Conservation (phyloP, 2,329 filamentous ascomycete genomes). For the Fusarium buharicum region DNA sequence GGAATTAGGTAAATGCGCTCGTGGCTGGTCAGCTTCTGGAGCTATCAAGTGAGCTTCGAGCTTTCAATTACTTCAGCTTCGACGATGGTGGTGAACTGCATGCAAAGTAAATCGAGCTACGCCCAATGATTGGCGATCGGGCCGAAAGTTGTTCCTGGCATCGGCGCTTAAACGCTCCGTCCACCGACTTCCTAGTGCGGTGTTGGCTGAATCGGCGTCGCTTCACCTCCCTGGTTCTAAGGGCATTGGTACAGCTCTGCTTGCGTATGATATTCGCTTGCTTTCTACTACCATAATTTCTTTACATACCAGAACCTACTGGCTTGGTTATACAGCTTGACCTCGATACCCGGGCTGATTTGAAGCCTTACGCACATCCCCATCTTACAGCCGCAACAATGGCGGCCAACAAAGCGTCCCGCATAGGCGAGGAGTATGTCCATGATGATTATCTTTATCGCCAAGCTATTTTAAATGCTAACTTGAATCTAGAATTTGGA, state of each 20-base stretch:
- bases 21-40: slow-evolving; percentile 4
- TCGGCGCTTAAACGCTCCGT: slow-evolving; percentile 41
- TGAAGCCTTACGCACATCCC: slow-evolving; percentile 1
- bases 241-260: slow-evolving; percentile 12
- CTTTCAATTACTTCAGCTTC: slow-evolving; percentile 26
- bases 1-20: slow-evolving; percentile 16
- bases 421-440: slow-evolving; percentile 70
- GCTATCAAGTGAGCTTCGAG: slow-evolving; percentile 24
- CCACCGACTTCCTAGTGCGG: slow-evolving; percentile 39
- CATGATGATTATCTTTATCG: background rate
- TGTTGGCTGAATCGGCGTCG: slow-evolving; percentile 26
- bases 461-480: slow-evolving; percentile 34
- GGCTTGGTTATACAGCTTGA: background rate
- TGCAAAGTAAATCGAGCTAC: slow-evolving; percentile 33
- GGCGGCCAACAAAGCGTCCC: slow-evolving; percentile 70
- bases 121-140: slow-evolving; percentile 48
- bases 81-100: slow-evolving; percentile 31
- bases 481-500: slow-evolving; percentile 79
- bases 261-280: background rate
- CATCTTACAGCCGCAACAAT: slow-evolving; percentile 51
- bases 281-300: background rate
- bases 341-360: background rate
- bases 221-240: slow-evolving; percentile 30
- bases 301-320: background rate
- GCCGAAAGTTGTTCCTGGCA: slow-evolving; percentile 51